Evolutionary conservation across 148 eudicot species (phyloP), one percentile per base, ranked within the genome.

Genomic region (Chenopodium berlandieri): DNA sequence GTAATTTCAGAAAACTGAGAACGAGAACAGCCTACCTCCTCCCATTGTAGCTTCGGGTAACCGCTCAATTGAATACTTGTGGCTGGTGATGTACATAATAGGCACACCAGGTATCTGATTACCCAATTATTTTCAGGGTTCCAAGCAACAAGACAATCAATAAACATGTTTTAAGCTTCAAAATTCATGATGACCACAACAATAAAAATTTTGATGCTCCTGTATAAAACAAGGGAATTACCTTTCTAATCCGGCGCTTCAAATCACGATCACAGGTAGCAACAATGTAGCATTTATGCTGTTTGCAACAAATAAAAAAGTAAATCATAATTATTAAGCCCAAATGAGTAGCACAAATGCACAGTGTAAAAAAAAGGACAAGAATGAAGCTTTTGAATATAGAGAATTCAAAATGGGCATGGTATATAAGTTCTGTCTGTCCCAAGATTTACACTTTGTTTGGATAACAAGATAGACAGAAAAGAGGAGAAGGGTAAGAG

Each of bases 211-310:
- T 22, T 78, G 2, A 27, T 23, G 3, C 66, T 50, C 27, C 9
- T 46, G 64, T 40, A 40, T 27, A 31, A 68, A 27, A 14, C 73
- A 27, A 77, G 3, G 3, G 74, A 17, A 85, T 5, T 87, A 94
- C 99, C 97, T 96, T 94, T 80, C 99, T 89, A 64, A 96, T 94
- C 86, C 99, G 91, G 19, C 99, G 90, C 92, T 96, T 96, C 83
- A 96, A 83, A 84, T 96, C 98, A 88, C 99, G 89, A 91, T 96
- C 99, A 69, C 99, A 92, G 58, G 99, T 96, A 30, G 99, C 99
- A 82, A 96, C 99, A 73, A 96, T 88, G 87, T 94, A 96, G 86
- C 98, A 96, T 82, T 94, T 94, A 78, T 92, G 98, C 99, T 96
- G 95, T 87, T 78, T 75, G 22, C 74, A 86, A 81, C 80, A 70